Conservation (phyloP, 306 rosid species). For the Prunus persica region DNA sequence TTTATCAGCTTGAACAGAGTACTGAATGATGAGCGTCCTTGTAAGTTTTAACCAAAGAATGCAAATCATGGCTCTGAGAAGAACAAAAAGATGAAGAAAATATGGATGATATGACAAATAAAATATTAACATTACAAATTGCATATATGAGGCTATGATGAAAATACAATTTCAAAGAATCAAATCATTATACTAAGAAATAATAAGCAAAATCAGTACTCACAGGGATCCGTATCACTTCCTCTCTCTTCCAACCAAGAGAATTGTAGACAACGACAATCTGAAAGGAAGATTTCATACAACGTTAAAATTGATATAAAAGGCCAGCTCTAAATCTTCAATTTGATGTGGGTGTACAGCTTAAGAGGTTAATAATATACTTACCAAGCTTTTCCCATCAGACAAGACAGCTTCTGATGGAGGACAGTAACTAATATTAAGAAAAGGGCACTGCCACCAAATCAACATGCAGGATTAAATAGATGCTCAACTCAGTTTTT, state of each 20-base stretch:
- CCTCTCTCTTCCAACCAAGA: conserved; percentile 87
- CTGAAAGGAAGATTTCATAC: conserved; percentile 28
- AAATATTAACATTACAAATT: not conserved
- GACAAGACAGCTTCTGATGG: conserved; percentile 67
- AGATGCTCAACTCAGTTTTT: not conserved
- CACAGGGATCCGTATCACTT: conserved; percentile 82
- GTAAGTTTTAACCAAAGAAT: not conserved
- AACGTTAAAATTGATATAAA: not conserved
- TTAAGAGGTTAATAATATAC: not conserved
- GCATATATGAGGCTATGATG: not conserved
- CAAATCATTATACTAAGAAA: not conserved
- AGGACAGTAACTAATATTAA: conserved; percentile 87
- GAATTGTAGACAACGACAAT: conserved; percentile 74
- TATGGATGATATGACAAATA: not conserved
- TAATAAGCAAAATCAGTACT: conserved; percentile 30
- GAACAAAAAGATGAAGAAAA: not conserved
- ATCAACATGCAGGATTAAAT: conserved; percentile 19
- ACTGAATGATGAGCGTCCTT: not conserved
- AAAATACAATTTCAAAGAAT: not conserved
- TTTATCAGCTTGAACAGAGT: not conserved
- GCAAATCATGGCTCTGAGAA: not conserved
- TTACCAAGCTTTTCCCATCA: conserved; percentile 71
- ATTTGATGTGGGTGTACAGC: not conserved
- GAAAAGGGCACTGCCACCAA: conserved; percentile 89
- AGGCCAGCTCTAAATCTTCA: not conserved